Evolutionary conservation across 306 rosid species (phyloP), one percentile per base, ranked within the genome.

Genomic region (Boehmeria nivea): DNA sequence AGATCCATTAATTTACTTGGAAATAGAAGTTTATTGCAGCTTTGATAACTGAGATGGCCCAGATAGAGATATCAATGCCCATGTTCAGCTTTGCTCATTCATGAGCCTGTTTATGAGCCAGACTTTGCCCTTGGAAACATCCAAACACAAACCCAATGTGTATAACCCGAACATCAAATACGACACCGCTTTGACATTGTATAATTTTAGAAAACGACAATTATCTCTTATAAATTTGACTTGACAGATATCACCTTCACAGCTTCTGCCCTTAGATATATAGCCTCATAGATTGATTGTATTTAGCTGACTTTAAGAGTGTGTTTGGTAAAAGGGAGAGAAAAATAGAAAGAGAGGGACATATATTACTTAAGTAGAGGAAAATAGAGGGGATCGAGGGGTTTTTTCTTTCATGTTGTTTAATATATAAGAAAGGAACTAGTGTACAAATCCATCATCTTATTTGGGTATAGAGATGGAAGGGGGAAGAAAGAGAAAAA

Each of bases 61-160:
- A 48, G 60, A 55, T 38, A 61, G 64, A 36, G 64, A 62, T 54
- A 60, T 23, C 3, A 37, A 37, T 43, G 47, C 57, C 28, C 54
- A 2, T 6, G 74, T 69, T 63, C n/a, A 63, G 64, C 49, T 40
- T 13, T 13, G 31, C 56, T 57, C 39, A 57, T 71, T 43, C 57
- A 43, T 57, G 56, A 14, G 38, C 57, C 22, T 8, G 25, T 54
- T 34, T 15, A 15, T 26, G 24, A 12, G 22, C 53, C 54, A 28
- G 22, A 20, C n/a, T 2, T 25, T 57, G 13, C 20, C 12, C 36
- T 39, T 38, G 34, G n/a, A 37, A 57, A 23, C 33, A 20, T n/a
- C 36, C 61, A 57, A 54, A 13, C 22, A 6, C 9, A 13, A 12
- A 10, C 43, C 44, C 43, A 34, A 17, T 54, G 43, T 18, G 15